phyloP scores from a whole-genome alignment of 108 stramenopile genomes.

The Pseudonitzschia pungens region DNA sequence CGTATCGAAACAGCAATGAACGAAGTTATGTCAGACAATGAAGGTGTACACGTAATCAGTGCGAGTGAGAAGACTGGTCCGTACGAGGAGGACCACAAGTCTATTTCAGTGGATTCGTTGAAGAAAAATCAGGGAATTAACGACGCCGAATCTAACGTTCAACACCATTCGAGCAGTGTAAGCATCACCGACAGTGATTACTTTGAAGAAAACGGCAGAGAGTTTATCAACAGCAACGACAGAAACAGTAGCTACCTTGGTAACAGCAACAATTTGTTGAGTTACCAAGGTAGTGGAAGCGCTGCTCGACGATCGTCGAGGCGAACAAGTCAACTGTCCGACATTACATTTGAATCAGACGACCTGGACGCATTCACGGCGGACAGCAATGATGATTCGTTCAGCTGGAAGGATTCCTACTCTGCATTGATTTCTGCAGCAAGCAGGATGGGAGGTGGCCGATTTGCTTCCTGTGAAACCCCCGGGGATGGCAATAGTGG shows the following conservation, averaged over 20 bases:
- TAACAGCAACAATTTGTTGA: too few relatives aligned
- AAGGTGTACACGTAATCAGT: too few relatives aligned
- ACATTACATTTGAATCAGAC: background rate
- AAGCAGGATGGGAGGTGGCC: background rate
- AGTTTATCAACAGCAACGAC: background rate
- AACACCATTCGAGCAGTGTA: background rate
- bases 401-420: background rate
- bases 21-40: background rate
- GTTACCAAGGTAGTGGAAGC: too few relatives aligned
- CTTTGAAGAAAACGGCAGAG: background rate
- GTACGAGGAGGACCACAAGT: background rate
- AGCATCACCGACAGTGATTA: background rate
- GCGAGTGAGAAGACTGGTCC: too few relatives aligned
- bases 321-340: background rate
- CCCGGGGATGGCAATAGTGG: background rate
- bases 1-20: background rate
- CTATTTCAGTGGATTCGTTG: background rate
- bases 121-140: background rate
- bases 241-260: background rate
- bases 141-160: background rate
- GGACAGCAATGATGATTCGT: conserved; percentile 3
- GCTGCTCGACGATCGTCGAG: background rate
- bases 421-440: background rate
- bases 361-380: background rate
- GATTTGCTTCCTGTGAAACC: background rate